Evolutionary conservation across 495 filamentous ascomycete species (phyloP).

Genomic region (Friedmanniomyces simplex): DNA sequence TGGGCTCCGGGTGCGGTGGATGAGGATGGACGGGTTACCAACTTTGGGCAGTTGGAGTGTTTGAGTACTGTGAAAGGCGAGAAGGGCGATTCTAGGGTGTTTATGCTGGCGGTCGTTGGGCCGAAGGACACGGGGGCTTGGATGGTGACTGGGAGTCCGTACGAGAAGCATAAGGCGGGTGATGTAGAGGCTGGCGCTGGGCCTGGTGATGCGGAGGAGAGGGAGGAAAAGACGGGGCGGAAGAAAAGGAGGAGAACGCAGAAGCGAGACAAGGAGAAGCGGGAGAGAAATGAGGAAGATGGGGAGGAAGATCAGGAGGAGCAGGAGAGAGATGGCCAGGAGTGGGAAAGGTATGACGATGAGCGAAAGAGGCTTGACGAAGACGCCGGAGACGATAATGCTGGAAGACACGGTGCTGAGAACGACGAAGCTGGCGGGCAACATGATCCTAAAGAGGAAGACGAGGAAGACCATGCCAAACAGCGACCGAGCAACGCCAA

Average conservation of each 20-base stretch:
- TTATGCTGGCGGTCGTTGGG: background rate
- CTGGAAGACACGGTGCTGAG: too few species aligned
- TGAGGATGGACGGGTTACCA: background rate
- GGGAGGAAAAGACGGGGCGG: background rate
- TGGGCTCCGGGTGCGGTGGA: background rate
- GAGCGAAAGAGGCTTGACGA: background rate
- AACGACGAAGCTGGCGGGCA: too few species aligned
- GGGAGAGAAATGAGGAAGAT: background rate
- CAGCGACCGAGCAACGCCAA: too few species aligned
- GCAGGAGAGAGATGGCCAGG: background rate
- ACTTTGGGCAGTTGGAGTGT: background rate
- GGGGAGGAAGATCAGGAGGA: background rate
- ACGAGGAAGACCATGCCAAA: too few species aligned
- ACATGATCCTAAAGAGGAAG: too few species aligned
- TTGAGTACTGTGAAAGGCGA: background rate
- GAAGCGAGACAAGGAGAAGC: background rate
- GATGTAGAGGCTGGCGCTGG: too few species aligned
- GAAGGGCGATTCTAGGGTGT: background rate
- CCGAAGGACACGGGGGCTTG: background rate
- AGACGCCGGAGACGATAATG: background rate
- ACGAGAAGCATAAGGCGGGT: background rate
- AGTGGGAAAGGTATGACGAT: background rate
- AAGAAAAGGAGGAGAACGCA: background rate
- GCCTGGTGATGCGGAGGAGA: too few species aligned
- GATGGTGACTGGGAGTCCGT: background rate